Evolutionary conservation across 2,329 filamentous ascomycete species (phyloP).

Genomic region (Zalaria obscura): DNA sequence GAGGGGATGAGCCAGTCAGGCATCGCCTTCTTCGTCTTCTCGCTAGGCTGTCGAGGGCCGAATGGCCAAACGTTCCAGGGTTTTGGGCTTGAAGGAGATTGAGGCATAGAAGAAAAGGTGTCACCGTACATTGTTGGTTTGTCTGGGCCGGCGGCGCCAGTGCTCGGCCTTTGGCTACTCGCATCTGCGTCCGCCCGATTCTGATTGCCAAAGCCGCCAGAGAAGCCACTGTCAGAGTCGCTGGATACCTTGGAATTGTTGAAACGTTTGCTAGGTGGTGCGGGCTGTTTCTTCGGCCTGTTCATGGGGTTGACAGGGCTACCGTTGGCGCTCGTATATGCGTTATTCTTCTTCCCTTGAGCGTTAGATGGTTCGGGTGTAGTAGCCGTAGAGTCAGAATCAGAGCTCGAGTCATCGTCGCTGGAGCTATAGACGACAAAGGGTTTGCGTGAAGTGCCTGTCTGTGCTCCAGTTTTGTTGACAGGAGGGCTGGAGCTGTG

Average conservation of each 20-base stretch:
- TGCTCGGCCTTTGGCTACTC: not conserved
- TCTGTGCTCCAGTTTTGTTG: not conserved
- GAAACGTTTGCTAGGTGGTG: conserved; percentile 14
- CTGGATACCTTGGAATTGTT: conserved; percentile 5
- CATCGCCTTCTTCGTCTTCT: conserved; percentile 7
- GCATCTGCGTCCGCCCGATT: not conserved
- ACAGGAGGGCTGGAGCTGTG: not conserved
- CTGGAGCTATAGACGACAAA: conserved; percentile 12
- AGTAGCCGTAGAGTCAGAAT: conserved; percentile 4
- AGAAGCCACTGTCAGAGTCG: not conserved
- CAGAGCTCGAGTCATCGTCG: conserved; percentile 8
- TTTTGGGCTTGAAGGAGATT: not conserved
- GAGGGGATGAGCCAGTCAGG: conserved; percentile 15
- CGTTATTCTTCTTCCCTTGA: conserved; percentile 4
- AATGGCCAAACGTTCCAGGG: conserved; percentile 3
- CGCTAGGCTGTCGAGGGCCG: conserved; percentile 1
- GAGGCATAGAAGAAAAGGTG: conserved; percentile 2
- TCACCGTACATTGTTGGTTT: conserved; percentile 5
- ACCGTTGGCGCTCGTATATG: conserved; percentile 1
- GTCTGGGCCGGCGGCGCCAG: conserved; percentile 2
- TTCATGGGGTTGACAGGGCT: not conserved
- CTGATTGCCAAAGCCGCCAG: not conserved
- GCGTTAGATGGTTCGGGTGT: conserved; percentile 4
- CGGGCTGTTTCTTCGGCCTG: conserved; percentile 18
- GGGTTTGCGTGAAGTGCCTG: conserved; percentile 5